A percentile compares a stretch with the other conserved stretches of the same genome.
phyloP scores from a whole-genome alignment of 2,329 filamentous ascomycete genomes.

The Pseudocercospora vitis region DNA sequence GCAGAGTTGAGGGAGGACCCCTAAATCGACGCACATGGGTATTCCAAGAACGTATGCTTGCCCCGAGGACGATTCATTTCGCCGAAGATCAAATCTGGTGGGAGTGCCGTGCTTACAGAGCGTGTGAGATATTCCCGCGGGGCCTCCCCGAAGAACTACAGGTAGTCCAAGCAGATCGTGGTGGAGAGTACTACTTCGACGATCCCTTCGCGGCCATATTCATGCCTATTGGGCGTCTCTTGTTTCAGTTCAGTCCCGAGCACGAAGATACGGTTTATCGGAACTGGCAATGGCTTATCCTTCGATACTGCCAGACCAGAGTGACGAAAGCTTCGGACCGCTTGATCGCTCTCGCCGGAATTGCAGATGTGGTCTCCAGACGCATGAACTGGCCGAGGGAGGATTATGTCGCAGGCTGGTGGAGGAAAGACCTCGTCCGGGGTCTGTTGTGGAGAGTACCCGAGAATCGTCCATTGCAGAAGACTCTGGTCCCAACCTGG shows the following conservation, averaged over 20 bases:
- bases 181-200: not conserved
- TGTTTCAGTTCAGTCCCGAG: not conserved
- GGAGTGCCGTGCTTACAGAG: conserved; percentile 11
- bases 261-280: not conserved
- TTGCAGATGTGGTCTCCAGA: not conserved
- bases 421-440: not conserved
- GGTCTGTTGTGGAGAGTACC: not conserved
- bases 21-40: conserved; percentile 12
- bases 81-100: conserved; percentile 8
- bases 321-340: not conserved
- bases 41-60: conserved; percentile 11
- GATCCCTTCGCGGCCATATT: not conserved
- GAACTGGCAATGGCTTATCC: not conserved
- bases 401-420: not conserved
- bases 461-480: not conserved
- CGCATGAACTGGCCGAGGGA: not conserved
- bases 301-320: not conserved
- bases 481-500: not conserved
- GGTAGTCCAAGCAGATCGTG: not conserved
- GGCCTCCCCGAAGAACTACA: conserved; percentile 6
- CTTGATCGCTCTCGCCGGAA: not conserved
- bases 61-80: conserved; percentile 8
- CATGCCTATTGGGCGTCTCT: not conserved
- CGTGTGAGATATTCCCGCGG: conserved; percentile 9
- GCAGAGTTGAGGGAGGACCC: not conserved